Evolutionary conservation across 768 basidiomycete species (phyloP), one percentile per base, ranked within the genome.

Genomic region (Royoungia palumana): DNA sequence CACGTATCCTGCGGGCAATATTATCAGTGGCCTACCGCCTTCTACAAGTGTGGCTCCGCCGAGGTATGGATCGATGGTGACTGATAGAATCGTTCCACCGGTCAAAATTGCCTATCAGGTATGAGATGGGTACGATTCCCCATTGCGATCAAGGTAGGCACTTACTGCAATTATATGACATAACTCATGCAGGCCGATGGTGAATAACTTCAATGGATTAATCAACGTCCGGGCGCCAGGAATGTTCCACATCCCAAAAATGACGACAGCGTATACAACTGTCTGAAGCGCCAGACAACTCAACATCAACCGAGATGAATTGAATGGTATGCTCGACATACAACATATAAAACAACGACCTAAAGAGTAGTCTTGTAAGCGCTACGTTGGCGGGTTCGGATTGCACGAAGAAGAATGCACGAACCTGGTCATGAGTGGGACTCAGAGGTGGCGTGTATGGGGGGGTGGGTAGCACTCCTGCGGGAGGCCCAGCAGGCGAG

Each of bases 141-240:
- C 28, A 47, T 38, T 19, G 57, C 38, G n/a, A 47, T 16, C n/a
- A 28, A 25, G 25, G 22, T 10, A 28, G 50, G 47, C 37, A 74
- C 85, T 46, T 55, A 91, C 90, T 34, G 82, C 80, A 41, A 77
- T 72, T 60, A 91, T 84, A 65, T 94, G 91, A 61, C 87, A 92
- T 14, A 93, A 74, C 63, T 94, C 91, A 60, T 94, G 91, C 79
- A 82, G 89, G 36, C 89, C 90, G 51, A 93, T 91, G 44, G 89
- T 87, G 63, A 93, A 85, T 13, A 93, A 73, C 66, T 93, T 93
- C 58, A 93, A 75, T 9, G 90, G 90, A 61, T 80, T 88, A 60
- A 92, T 91, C 69, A 88, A 61, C 60, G 82, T 80, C 39, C 90
- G 76, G 21, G 82, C 83, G 48, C 85, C 81, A 5, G 90, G 90